These are phyloP conservation scores for Platismatia glauca DNA, from an alignment of 495 filamentous ascomycete species.

Conservation along the genomic window DNA sequence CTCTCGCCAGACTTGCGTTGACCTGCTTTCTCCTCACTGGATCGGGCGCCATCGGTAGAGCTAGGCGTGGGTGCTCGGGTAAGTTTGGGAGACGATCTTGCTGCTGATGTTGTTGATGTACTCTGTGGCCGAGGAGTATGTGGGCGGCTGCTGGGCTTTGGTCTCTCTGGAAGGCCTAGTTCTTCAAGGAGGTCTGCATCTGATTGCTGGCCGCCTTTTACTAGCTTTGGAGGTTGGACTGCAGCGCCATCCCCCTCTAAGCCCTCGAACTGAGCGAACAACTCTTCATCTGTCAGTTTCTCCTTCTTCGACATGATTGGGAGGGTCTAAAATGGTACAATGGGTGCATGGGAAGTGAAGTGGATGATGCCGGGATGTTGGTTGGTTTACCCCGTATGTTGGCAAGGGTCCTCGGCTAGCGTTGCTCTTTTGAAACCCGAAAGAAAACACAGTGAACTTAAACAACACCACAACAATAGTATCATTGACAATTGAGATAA, in stretches of 20 bases:
- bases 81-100: slow-evolving; percentile 49
- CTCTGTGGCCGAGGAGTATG: slow-evolving; percentile 64
- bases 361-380: not conserved
- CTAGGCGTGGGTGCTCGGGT: slow-evolving; percentile 49
- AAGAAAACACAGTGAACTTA: not conserved
- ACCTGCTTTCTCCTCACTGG: slow-evolving; percentile 52
- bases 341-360: not conserved
- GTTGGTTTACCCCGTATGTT: not conserved
- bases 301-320: slow-evolving; percentile 33
- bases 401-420: not conserved
- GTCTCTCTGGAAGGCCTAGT: slow-evolving; percentile 65
- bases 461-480: not conserved
- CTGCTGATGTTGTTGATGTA: slow-evolving; percentile 35
- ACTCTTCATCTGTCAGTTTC: slow-evolving; percentile 63
- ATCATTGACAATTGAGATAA: not conserved
- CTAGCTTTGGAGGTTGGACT: slow-evolving; percentile 35
- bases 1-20: slow-evolving; percentile 69
- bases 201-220: slow-evolving; percentile 39
- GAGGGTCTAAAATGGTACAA: slow-evolving; percentile 36
- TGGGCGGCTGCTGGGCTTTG: slow-evolving; percentile 59
- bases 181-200: slow-evolving; percentile 72
- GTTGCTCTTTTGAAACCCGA: not conserved
- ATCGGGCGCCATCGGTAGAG: slow-evolving; percentile 34
- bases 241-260: slow-evolving; percentile 44
- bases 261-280: slow-evolving; percentile 64